Evolutionary conservation across 2,329 filamentous ascomycete species (phyloP).

Genomic region (Cordyceps javanica): DNA sequence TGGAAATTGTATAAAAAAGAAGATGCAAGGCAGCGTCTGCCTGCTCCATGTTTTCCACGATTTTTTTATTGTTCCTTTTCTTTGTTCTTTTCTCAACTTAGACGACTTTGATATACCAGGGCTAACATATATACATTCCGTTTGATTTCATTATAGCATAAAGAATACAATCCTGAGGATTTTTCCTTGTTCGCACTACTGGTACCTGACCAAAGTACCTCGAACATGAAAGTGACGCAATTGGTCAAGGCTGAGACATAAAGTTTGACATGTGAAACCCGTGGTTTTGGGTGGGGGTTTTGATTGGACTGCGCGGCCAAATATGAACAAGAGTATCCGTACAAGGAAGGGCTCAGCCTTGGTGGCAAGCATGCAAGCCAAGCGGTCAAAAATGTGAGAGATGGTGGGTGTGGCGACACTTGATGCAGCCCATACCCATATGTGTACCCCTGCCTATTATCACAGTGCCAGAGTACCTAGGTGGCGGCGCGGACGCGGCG

Average conservation of each 20-base stretch:
- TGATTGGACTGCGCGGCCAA: too few relatives aligned
- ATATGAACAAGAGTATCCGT: too few relatives aligned
- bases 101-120: constrained; percentile 7
- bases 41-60: background rate
- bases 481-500: background rate
- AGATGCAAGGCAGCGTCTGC: background rate
- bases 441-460: background rate
- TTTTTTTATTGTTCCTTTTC: background rate
- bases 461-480: background rate
- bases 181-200: too few relatives aligned
- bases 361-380: too few relatives aligned
- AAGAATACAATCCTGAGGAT: background rate
- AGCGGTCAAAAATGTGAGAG: too few relatives aligned
- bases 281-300: too few relatives aligned
- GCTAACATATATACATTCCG: background rate
- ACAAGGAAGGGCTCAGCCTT: too few relatives aligned
- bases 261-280: constrained; percentile 6
- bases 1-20: background rate
- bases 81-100: background rate
- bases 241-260: background rate
- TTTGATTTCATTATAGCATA: background rate
- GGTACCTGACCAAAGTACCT: too few relatives aligned
- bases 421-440: background rate
- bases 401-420: background rate
- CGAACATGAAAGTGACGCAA: too few relatives aligned